These are phyloP conservation scores for Alternaria arbusti DNA, from an alignment of 2,329 filamentous ascomycete genomes.

Conservation along the genomic window DNA sequence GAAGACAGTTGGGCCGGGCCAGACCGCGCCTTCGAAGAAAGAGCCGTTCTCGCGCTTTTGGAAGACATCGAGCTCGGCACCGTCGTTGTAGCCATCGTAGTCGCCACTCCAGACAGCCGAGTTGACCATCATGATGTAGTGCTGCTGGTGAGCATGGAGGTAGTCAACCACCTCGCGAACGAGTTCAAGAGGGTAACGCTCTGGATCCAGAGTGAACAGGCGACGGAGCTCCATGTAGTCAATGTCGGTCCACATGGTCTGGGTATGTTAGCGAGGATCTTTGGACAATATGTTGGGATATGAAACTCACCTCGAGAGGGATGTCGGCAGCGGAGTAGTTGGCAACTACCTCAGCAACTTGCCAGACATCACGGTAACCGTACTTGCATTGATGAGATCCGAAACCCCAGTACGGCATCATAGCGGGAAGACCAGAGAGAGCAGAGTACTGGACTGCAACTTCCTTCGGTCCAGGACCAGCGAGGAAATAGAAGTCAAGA, in stretches of 20 bases:
- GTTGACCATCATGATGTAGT: slow-evolving; percentile 82
- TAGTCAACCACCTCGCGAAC: slow-evolving; percentile 70
- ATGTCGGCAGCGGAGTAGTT: slow-evolving; percentile 71
- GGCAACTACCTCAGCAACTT: slow-evolving; percentile 69
- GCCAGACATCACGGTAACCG: slow-evolving; percentile 63
- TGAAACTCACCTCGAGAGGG: slow-evolving; percentile 50
- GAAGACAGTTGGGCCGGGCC: slow-evolving; percentile 75
- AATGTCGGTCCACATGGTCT: slow-evolving; percentile 77
- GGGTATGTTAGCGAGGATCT: slow-evolving; percentile 24
- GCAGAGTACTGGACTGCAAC: slow-evolving; percentile 58
- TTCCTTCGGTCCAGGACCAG: slow-evolving; percentile 55
- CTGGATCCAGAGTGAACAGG: slow-evolving; percentile 69
- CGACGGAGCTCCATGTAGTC: slow-evolving; percentile 70
- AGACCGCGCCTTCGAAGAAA: slow-evolving; percentile 70
- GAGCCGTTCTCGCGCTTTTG: slow-evolving; percentile 61
- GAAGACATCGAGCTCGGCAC: slow-evolving; percentile 62
- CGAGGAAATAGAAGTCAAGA: slow-evolving; percentile 68
- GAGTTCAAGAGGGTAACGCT: slow-evolving; percentile 65
- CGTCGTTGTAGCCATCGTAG: slow-evolving; percentile 66
- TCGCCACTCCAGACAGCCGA: slow-evolving; percentile 61
- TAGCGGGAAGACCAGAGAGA: slow-evolving; percentile 53
- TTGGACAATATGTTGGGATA: rapidly evolving
- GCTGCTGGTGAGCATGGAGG: slow-evolving; percentile 70
- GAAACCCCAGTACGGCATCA: slow-evolving; percentile 61
- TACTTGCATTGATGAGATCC: slow-evolving; percentile 60